Conservation (phyloP, 1,139 yeast genomes). For the Candida sanyaensis region DNA sequence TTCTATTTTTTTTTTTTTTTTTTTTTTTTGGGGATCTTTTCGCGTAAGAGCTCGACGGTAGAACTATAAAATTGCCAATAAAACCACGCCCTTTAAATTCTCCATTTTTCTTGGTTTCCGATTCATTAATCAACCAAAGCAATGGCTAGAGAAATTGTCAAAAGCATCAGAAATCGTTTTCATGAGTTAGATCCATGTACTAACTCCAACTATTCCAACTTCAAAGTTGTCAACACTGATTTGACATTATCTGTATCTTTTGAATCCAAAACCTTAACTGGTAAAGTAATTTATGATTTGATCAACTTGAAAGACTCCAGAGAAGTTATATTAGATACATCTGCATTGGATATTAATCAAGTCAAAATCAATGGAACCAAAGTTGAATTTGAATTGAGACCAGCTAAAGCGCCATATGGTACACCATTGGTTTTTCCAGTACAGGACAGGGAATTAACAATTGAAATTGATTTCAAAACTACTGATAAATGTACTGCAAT, state of each 20-base stretch:
- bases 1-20: too few relatives aligned
- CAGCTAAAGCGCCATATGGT: slow-evolving; percentile 31
- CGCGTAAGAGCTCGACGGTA: background rate
- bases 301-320: slow-evolving; percentile 11
- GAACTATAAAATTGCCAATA: background rate
- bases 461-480: slow-evolving; percentile 29
- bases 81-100: background rate
- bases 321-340: slow-evolving; percentile 31
- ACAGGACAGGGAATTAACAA: slow-evolving; percentile 9
- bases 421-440: slow-evolving; percentile 29
- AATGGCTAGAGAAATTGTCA: slow-evolving; percentile 6
- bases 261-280: slow-evolving; percentile 27
- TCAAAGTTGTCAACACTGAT: slow-evolving; percentile 41
- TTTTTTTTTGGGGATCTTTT: background rate
- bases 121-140: background rate
- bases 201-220: slow-evolving; percentile 63
- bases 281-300: slow-evolving; percentile 28
- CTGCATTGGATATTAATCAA: slow-evolving; percentile 24
- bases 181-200: slow-evolving; percentile 64
- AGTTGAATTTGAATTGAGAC: slow-evolving; percentile 19
- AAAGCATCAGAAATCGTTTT: slow-evolving; percentile 12
- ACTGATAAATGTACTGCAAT: slow-evolving; percentile 41
- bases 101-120: background rate
- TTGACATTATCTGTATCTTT: slow-evolving; percentile 32
- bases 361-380: slow-evolving; percentile 25